phyloP scores from a whole-genome alignment of 2,329 filamentous ascomycete species.

The Colletotrichum trifolii region DNA sequence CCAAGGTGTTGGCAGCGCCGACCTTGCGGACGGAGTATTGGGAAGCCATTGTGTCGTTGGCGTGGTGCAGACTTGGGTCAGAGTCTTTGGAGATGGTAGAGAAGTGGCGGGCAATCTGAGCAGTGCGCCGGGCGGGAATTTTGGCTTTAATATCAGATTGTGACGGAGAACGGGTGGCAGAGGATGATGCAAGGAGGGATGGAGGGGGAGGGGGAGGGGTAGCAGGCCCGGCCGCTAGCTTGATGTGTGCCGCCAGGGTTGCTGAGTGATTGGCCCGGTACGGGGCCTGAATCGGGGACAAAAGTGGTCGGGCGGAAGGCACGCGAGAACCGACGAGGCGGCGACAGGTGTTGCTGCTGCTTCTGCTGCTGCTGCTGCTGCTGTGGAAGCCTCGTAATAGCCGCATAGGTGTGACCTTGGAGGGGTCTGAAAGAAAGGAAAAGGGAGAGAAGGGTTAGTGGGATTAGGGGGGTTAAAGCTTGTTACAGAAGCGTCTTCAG shows the following conservation, averaged over 20 bases:
- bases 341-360: slow-evolving; percentile 1
- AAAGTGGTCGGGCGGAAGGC: slow-evolving; percentile 32
- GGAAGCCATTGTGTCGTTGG: slow-evolving; percentile 61
- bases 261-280: slow-evolving; percentile 45
- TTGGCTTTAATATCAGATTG: slow-evolving; percentile 44
- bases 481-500: slow-evolving; percentile 19
- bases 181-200: slow-evolving; percentile 41
- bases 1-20: slow-evolving; percentile 89
- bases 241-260: slow-evolving; percentile 43
- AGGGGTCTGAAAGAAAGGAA: slow-evolving; percentile 6
- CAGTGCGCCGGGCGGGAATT: slow-evolving; percentile 62
- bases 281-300: slow-evolving; percentile 37
- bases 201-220: slow-evolving; percentile 49
- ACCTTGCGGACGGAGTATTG: slow-evolving; percentile 86
- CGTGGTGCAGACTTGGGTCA: slow-evolving; percentile 38
- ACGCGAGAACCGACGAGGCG: slow-evolving; percentile 23
- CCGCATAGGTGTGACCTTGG: slow-evolving; percentile 23
- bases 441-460: neutral
- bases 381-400: neutral
- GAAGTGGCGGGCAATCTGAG: slow-evolving; percentile 67
- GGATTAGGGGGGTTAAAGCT: slow-evolving; percentile 17
- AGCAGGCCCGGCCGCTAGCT: slow-evolving; percentile 37
- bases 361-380: neutral
- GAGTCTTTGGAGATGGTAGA: slow-evolving; percentile 48
- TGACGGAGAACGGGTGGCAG: slow-evolving; percentile 29